phyloP scores from a whole-genome alignment of 495 filamentous ascomycete genomes.

The Neurospora cerealis region DNA sequence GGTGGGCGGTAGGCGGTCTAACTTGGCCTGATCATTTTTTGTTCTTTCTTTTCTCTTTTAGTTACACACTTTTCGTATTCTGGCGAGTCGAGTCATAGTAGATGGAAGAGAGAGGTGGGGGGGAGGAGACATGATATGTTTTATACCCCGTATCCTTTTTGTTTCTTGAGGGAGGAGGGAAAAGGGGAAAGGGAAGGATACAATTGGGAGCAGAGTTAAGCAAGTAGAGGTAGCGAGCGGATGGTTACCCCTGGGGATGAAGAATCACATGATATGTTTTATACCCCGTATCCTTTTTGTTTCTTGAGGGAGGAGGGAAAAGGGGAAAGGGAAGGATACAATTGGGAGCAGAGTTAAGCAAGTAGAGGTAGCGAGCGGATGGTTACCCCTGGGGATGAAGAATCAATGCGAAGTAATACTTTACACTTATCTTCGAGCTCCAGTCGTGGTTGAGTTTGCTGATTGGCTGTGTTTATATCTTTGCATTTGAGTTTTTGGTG shows the following conservation, averaged over 20 bases:
- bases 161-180: not conserved
- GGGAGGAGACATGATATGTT: not conserved
- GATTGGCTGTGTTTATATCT: not conserved
- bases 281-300: not conserved
- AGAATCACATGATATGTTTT: not conserved
- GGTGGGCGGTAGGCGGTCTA: not conserved
- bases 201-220: not conserved
- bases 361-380: not conserved
- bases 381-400: not conserved
- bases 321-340: not conserved
- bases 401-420: not conserved
- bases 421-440: not conserved
- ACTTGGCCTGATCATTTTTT: not conserved
- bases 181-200: not conserved
- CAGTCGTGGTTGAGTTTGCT: not conserved
- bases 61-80: not conserved
- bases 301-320: not conserved
- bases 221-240: not conserved
- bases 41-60: not conserved
- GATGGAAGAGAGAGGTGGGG: not conserved
- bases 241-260: not conserved
- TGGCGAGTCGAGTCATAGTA: not conserved
- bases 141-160: not conserved
- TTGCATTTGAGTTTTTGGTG: not conserved
- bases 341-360: not conserved